These are phyloP conservation scores for Kodamaea nitidulidarum DNA, from an alignment of 805 yeast genomes.

Conservation along the genomic window DNA sequence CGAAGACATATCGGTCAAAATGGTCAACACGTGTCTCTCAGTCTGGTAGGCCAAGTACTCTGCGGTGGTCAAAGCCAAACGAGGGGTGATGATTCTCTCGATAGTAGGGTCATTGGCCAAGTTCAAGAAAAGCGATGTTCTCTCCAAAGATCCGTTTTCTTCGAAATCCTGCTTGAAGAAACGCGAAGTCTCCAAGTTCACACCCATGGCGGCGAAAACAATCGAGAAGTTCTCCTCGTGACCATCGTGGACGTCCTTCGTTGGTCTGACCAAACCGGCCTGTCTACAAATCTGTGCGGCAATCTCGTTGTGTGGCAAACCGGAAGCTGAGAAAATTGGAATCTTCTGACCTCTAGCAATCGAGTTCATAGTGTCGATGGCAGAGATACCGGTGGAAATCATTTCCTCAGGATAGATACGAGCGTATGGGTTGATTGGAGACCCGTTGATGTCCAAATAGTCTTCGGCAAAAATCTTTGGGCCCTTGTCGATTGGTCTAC, in stretches of 20 bases:
- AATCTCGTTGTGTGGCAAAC: slow-evolving; percentile 98
- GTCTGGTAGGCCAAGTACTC: slow-evolving; percentile 99
- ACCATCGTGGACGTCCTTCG: slow-evolving; percentile 99
- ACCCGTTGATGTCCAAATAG: slow-evolving; percentile 95
- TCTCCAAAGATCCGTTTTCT: slow-evolving; percentile 96
- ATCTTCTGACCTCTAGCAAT: slow-evolving; percentile 99
- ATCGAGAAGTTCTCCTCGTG: slow-evolving; percentile 99
- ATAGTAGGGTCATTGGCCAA: slow-evolving; percentile 99
- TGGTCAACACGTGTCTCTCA: slow-evolving; percentile 97
- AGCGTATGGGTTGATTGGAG: slow-evolving; percentile 97
- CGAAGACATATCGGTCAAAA: slow-evolving; percentile 99
- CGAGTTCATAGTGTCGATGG: slow-evolving; percentile 98
- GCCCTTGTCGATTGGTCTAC: slow-evolving; percentile 97
- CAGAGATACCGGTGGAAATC: slow-evolving; percentile 98
- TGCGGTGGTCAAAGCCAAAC: slow-evolving; percentile 97
- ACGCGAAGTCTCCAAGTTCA: slow-evolving; percentile 95
- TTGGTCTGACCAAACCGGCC: slow-evolving; percentile 98
- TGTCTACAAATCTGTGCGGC: slow-evolving; percentile 99
- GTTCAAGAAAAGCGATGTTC: slow-evolving; percentile 94
- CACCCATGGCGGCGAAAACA: slow-evolving; percentile 99
- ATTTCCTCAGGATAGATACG: slow-evolving; percentile 99
- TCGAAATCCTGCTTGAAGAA: slow-evolving; percentile 99
- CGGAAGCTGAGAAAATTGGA: slow-evolving; percentile 98
- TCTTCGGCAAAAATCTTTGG: slow-evolving; percentile 99
- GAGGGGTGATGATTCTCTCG: slow-evolving; percentile 98